Evolutionary conservation across 805 yeast species (phyloP), one percentile per base, ranked within the genome.

Genomic region (Saccharomyces jurei): DNA sequence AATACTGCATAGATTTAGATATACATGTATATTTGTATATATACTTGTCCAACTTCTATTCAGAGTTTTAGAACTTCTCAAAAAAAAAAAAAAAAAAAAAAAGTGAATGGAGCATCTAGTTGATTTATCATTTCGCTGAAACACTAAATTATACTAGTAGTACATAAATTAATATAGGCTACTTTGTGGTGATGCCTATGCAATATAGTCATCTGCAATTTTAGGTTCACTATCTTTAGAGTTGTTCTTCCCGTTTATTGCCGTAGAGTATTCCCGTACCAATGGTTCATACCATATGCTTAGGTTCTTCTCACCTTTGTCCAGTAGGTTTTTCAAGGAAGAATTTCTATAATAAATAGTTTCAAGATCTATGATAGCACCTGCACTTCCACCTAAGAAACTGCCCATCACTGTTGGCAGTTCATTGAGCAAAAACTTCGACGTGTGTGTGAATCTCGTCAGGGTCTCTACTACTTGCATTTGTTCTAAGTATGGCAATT

Each of bases 401-500:
- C 57, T 59, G 1, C 64, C 56, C 65, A 69, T 63, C 13, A 67
- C 67, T 48, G 55, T 59, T 1, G 71, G 70, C 31, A 63, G 41
- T 0, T 48, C 46, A 13, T 56, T 41, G 1, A 64, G 50, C 21
- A 68, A 49, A 50, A 52, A 64, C 4, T 49, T 48, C 2, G 58
- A 56, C 4, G 63, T 56, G 51, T 67, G 57, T 1, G 55, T 22
- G 52, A 51, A 63, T 44, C 58, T 60, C 2, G 71, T 56, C 32
- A 69, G 10, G 30, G 59, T 60, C 52, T 66, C 62, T 6, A 67
- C 49, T 17, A 69, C 41, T 8, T 62, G 64, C 70, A 69, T 65
- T 53, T 67, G 70, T 54, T 68, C 71, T 50, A 60, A 49, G 52
- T 67, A 69, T 29, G 71, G 71, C 62, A 69, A 53, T 4, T 50